phyloP scores from a whole-genome alignment of 306 rosid species.

The Cucurbita argyrosperma region DNA sequence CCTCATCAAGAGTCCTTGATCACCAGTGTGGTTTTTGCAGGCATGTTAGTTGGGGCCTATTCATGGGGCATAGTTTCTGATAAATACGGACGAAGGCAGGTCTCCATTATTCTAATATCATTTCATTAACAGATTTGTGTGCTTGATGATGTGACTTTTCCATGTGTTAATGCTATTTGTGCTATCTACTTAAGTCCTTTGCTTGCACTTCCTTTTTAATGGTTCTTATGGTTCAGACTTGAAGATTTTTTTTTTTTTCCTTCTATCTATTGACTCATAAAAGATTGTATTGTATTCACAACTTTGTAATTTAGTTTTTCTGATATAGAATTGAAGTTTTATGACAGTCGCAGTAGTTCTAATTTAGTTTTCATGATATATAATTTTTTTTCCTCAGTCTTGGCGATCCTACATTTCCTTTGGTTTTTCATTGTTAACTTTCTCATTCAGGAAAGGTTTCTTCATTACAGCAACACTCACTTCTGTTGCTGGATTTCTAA shows the following conservation, averaged over 20 bases:
- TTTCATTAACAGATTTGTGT: not conserved
- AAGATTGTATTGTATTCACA: constrained; percentile 1
- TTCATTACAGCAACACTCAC: constrained; percentile 73
- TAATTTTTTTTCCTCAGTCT: not conserved
- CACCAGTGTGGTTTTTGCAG: constrained; percentile 72
- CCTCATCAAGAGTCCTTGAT: constrained; percentile 58
- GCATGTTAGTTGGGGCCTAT: constrained; percentile 82
- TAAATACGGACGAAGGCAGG: constrained; percentile 68
- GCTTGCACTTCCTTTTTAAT: not conserved
- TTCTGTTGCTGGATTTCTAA: constrained; percentile 61
- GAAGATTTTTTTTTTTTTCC: not conserved
- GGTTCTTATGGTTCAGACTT: not conserved
- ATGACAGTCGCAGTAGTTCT: not conserved
- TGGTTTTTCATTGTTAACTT: constrained; percentile 9
- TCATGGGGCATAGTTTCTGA: constrained; percentile 91
- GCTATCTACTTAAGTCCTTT: not conserved
- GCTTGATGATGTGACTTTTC: not conserved
- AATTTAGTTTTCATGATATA: not conserved
- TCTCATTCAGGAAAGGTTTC: constrained; percentile 69
- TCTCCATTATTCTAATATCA: not conserved
- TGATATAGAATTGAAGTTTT: not conserved
- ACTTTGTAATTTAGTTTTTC: not conserved
- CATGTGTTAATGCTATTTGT: not conserved
- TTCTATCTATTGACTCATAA: not conserved
- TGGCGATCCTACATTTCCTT: not conserved